Evolutionary conservation across 23 red algal genomes (phyloP), one percentile per base, ranked within the genome.

Genomic region (Gracilaria gracilis): DNA sequence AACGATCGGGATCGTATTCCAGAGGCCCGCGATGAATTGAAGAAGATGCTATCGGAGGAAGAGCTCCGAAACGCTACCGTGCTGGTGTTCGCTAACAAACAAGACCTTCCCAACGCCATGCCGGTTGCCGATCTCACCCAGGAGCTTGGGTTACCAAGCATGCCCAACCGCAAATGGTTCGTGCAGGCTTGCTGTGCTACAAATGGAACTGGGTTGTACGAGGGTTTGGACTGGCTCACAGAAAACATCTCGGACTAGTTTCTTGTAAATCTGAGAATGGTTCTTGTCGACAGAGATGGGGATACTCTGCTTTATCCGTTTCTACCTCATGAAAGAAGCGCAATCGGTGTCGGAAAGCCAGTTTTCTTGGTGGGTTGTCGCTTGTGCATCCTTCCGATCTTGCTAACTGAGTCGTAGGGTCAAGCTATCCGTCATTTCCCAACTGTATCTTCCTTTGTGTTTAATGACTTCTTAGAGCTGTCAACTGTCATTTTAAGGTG

Each of bases 31-130:
- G 93, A 98, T 67, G 97, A 98, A 81, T 79, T 98, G 58, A 92
- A 98, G 80, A 98, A 98, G 75, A 98, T 98, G 97, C 77, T 98
- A 19, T 71, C 70, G n/a, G 97, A 98, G 78, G 97, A 98, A 32
- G 97, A 98, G 89, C 81, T 98, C 13, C 74, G 97, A 75, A 95
- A 98, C 64, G 97, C 97, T 51, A 95, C 85, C 35, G 76, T 98
- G 20, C 61, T 98, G 42, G 92, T 98, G 50, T 98, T 95, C 61
- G 96, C 96, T 15, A 98, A 98, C 93, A 98, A 98, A 80, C 96
- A 98, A 82, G 96, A 98, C 76, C 90, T 98, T 86, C 96, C 96
- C 25, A 93, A 95, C 51, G 93, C 93, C 16, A 90, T 88, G 85
- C 79, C 89, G 32, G 91, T 93, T 23, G 93, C 92, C 4, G 97